A percentile compares a stretch with the other conserved stretches of the same genome.
phyloP scores from a whole-genome alignment of 1,284 basidiomycete species.

The Microbotryum violaceum region DNA sequence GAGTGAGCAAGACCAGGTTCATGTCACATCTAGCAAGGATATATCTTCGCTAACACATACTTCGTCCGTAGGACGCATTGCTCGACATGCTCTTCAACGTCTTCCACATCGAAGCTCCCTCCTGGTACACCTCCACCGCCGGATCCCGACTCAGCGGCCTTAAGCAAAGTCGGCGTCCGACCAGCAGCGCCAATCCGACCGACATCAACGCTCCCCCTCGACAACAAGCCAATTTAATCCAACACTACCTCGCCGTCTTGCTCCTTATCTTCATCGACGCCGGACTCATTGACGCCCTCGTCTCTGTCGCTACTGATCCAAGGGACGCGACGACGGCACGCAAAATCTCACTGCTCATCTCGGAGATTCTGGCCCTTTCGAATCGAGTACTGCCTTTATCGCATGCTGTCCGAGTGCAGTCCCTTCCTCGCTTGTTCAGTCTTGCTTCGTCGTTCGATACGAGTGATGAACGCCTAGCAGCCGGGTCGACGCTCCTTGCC shows the following conservation, averaged over 20 bases:
- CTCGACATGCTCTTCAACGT: conserved; percentile 90
- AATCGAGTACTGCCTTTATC: conserved; percentile 80
- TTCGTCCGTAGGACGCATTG: conserved; percentile 64
- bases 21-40: neutral
- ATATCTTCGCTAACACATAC: neutral
- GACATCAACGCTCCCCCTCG: conserved; percentile 45
- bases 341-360: conserved; percentile 87
- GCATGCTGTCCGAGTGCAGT: conserved; percentile 75
- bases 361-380: conserved; percentile 78
- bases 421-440: conserved; percentile 76
- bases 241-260: conserved; percentile 88
- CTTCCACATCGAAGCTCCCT: conserved; percentile 80
- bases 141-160: conserved; percentile 48
- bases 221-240: conserved; percentile 67
- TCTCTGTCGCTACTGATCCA: conserved; percentile 64
- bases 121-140: conserved; percentile 81
- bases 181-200: neutral
- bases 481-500: conserved; percentile 72
- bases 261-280: conserved; percentile 78
- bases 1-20: conserved; percentile 48
- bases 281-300: conserved; percentile 81
- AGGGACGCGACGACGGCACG: conserved; percentile 59
- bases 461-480: conserved; percentile 68
- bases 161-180: neutral
- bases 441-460: conserved; percentile 67